phyloP scores from a whole-genome alignment of 805 yeast species.

The Candida namnaoensis region DNA sequence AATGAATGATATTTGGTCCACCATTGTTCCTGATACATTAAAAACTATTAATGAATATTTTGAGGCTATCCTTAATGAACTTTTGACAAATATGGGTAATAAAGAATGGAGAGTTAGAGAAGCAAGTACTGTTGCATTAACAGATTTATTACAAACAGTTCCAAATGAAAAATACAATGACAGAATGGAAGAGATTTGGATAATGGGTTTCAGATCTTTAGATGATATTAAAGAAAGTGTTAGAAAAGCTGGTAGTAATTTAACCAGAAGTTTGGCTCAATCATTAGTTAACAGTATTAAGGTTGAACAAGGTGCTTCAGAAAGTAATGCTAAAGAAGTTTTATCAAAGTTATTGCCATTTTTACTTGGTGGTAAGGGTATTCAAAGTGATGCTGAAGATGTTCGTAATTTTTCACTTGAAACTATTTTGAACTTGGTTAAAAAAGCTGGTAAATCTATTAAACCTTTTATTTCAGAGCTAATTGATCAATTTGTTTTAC shows the following conservation, averaged over 20 bases:
- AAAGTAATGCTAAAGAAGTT: constrained; percentile 33
- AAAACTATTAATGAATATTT: constrained; percentile 45
- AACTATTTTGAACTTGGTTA: constrained; percentile 64
- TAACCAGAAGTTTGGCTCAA: constrained; percentile 61
- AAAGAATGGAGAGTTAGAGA: constrained; percentile 93
- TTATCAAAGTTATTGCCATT: constrained; percentile 65
- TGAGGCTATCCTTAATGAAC: constrained; percentile 52
- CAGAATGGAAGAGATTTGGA: constrained; percentile 66
- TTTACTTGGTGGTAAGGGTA: constrained; percentile 68
- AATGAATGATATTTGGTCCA: constrained; percentile 85
- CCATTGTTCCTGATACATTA: constrained; percentile 50
- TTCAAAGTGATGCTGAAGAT: constrained; percentile 81
- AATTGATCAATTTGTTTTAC: constrained; percentile 55
- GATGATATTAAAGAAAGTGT: constrained; percentile 96
- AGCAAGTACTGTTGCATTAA: constrained; percentile 68
- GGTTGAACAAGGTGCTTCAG: constrained; percentile 28
- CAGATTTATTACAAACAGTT: constrained; percentile 59
- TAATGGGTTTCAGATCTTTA: constrained; percentile 77
- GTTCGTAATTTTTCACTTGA: constrained; percentile 67
- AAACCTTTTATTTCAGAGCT: constrained; percentile 63
- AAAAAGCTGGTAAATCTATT: constrained; percentile 50
- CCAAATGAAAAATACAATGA: constrained; percentile 40
- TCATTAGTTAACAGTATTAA: constrained; percentile 52
- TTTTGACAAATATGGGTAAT: constrained; percentile 60
- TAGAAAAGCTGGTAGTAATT: constrained; percentile 63